Conservation (phyloP, 1,139 yeast genomes). For the Protomyces macrosporus region DNA sequence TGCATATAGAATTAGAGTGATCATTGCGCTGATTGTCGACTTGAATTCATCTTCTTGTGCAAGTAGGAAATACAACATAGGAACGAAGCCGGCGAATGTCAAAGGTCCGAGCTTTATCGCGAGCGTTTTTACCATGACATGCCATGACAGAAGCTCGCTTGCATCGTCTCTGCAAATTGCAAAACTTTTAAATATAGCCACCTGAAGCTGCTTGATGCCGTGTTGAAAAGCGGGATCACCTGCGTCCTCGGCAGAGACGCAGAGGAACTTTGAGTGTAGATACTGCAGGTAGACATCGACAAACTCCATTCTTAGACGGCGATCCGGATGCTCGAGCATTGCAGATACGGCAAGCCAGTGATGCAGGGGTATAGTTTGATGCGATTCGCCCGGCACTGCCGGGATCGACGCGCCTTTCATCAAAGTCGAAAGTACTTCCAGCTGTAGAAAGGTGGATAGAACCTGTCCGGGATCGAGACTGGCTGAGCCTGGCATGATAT, state of each 20-base stretch:
- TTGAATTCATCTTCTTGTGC: neutral
- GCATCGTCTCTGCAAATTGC: neutral
- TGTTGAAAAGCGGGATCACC: neutral
- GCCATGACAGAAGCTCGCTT: neutral
- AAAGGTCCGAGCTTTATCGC: neutral
- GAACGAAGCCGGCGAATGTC: neutral
- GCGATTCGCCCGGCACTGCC: neutral
- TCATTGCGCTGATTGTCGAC: neutral
- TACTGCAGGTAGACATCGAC: neutral
- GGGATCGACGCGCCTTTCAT: neutral
- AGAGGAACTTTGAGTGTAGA: neutral
- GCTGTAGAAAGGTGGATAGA: neutral
- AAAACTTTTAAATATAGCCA: neutral
- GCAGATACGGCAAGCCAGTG: neutral
- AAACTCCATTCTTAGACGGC: neutral
- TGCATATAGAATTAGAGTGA: neutral
- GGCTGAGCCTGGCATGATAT: conserved; percentile 24
- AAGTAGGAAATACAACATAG: neutral
- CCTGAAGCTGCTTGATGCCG: neutral
- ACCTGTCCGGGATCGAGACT: neutral
- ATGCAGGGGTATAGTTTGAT: neutral
- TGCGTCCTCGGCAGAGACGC: neutral
- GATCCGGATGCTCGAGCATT: neutral
- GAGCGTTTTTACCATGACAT: neutral
- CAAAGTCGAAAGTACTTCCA: neutral